Percentiles rank a stretch among this genome's conserved stretches.
Conservation (phyloP, 1,139 yeast genomes). For the Zygoascus sp. region DNA sequence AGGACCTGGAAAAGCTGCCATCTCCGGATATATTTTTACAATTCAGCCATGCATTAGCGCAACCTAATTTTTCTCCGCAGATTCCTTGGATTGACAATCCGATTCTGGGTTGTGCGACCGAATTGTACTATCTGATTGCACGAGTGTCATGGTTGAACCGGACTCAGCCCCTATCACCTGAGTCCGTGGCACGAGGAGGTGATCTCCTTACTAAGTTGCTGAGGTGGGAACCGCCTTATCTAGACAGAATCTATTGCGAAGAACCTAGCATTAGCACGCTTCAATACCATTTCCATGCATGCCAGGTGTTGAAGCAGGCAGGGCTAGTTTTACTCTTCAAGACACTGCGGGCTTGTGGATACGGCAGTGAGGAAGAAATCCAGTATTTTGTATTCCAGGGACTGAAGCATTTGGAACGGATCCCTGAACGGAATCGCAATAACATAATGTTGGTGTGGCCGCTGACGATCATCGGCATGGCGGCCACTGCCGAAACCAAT, state of each 20-base stretch:
- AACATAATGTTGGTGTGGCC: background rate
- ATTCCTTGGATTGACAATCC: conserved; percentile 6
- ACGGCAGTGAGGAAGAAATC: background rate
- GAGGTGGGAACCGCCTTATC: background rate
- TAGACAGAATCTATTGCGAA: background rate
- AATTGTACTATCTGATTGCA: background rate
- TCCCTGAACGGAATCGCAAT: background rate
- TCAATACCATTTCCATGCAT: background rate
- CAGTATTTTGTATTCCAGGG: background rate
- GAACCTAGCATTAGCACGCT: background rate
- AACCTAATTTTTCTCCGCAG: background rate
- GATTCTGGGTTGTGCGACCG: background rate
- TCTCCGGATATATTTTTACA: background rate
- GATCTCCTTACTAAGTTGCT: background rate
- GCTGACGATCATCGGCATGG: conserved; percentile 1
- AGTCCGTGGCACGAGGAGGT: background rate
- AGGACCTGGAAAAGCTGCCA: conserved; percentile 7
- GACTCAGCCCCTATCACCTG: background rate
- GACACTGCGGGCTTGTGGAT: background rate
- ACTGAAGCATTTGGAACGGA: background rate
- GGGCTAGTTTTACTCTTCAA: background rate
- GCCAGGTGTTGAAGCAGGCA: background rate
- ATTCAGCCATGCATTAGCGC: background rate
- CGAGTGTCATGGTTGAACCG: conserved; percentile 6
- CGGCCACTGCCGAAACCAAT: background rate